Conservation (phyloP, 2,329 filamentous ascomycete species). For the Tolypocladium inflatum region DNA sequence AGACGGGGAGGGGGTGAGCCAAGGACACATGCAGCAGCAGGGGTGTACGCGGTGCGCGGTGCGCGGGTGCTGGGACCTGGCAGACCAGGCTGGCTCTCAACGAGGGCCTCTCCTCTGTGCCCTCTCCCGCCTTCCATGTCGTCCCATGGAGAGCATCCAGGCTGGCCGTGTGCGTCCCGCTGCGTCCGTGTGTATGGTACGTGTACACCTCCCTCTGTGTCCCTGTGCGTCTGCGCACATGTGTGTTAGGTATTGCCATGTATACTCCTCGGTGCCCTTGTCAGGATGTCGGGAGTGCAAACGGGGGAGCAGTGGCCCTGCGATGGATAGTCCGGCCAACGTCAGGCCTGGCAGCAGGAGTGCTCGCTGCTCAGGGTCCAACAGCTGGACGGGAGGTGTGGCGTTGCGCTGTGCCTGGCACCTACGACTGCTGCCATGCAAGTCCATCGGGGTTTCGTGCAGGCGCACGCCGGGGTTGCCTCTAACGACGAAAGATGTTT, state of each 20-base stretch:
- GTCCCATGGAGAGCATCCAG: neutral
- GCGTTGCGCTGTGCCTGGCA: neutral
- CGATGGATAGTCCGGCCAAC: neutral
- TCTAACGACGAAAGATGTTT: neutral
- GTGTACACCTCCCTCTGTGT: constrained; percentile 2
- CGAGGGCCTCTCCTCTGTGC: neutral
- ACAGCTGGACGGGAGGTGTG: neutral
- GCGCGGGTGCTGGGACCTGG: neutral
- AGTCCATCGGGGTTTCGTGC: too few species aligned
- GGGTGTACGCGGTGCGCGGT: neutral
- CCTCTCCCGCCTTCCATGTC: neutral
- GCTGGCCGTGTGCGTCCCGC: constrained; percentile 8
- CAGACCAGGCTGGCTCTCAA: neutral
- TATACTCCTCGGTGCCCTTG: neutral
- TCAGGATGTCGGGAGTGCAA: neutral
- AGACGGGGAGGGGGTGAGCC: neutral
- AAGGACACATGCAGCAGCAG: neutral
- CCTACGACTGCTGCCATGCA: neutral
- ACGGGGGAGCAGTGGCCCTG: neutral
- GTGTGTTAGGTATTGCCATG: constrained; percentile 4
- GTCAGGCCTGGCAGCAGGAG: neutral
- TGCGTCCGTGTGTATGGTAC: constrained; percentile 14
- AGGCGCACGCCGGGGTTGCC: neutral
- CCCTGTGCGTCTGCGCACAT: constrained; percentile 4
- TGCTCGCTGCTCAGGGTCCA: neutral